Evolutionary conservation across 345 rosid species (phyloP).

Genomic region (Trapa bicornis): DNA sequence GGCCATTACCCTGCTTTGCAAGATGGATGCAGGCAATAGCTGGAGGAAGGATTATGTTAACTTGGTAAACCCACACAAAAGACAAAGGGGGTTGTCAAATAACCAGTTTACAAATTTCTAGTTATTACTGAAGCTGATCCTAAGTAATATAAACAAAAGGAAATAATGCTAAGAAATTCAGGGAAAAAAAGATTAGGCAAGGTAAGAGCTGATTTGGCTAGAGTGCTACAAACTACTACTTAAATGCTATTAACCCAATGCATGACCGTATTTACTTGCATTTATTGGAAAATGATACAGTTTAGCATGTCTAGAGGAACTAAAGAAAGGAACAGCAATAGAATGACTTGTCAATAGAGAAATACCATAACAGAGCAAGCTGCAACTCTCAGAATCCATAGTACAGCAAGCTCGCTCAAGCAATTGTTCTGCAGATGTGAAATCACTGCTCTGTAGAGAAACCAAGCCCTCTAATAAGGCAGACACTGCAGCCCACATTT

Average conservation of each 20-base stretch:
- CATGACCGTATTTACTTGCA: too few species aligned
- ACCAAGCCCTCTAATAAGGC: conserved; percentile 44
- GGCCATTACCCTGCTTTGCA: conserved; percentile 45
- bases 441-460: conserved; percentile 37
- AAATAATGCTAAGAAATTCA: not conserved
- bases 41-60: conserved; percentile 13
- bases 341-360: not conserved
- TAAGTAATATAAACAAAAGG: not conserved
- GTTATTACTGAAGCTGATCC: not conserved
- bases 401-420: conserved; percentile 53
- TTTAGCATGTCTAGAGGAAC: not conserved
- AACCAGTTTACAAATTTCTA: not conserved
- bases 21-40: conserved; percentile 62
- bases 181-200: not conserved
- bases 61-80: not conserved
- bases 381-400: conserved; percentile 44
- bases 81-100: not conserved
- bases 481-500: conserved; percentile 52
- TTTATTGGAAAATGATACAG: too few species aligned
- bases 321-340: not conserved
- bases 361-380: conserved; percentile 71
- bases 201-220: not conserved
- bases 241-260: too few species aligned
- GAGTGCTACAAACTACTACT: not conserved
- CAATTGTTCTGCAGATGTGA: conserved; percentile 47